Base-by-base conservation (phyloP, 768 basidiomycete genomes). In the Tylopilus sp. region DNA sequence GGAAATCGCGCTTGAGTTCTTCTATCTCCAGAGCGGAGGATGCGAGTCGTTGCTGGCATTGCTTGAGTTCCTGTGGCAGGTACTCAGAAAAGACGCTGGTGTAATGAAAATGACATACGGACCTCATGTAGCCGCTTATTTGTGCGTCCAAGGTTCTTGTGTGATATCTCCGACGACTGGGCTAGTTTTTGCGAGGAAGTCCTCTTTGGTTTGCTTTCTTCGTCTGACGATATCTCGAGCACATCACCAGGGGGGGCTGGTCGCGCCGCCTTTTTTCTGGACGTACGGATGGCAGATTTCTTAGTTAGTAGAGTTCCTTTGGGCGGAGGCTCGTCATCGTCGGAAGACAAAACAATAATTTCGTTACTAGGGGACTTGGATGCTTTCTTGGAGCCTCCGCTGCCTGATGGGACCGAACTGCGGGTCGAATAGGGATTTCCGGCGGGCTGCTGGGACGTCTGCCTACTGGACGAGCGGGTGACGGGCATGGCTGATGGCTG, bases 211-310 rank as follows among this genome's bases (percentile, higher is more conserved):
- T 38, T 43, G 13, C 16, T 42, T 5, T 81, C 82, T 16, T 84
- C 82, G 25, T 79, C 80, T n/a, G 80, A 81, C 1, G 78, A 80
- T 50, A 84, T 78, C 62, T 84, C 82, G 45, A 83, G 77, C 19
- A 82, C 67, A 19, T 82, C 80, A 5, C 55, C 58, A 30, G 54
- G 53, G 52, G 46, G 59, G 55, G 38, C 52, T 19, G 41, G 48
- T 16, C 44, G 52, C 25, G 37, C 59, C 28, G 59, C 64, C 56
- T 63, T 68, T 38, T 50, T 65, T 34, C 28, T 71, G 9, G 21
- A 14, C 1, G 33, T 12, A 17, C 58, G 58, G 2, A 1, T 29
- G 22, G 54, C n/a, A 1, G 56, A 34, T 30, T 48, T 61, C 44
- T 61, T 67, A 9, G 52, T 38, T 2, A 36, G n/a, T 28, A 50